Evolutionary conservation across 73 alveolate species (phyloP).

Genomic region (Paramecium tetraurelia): DNA sequence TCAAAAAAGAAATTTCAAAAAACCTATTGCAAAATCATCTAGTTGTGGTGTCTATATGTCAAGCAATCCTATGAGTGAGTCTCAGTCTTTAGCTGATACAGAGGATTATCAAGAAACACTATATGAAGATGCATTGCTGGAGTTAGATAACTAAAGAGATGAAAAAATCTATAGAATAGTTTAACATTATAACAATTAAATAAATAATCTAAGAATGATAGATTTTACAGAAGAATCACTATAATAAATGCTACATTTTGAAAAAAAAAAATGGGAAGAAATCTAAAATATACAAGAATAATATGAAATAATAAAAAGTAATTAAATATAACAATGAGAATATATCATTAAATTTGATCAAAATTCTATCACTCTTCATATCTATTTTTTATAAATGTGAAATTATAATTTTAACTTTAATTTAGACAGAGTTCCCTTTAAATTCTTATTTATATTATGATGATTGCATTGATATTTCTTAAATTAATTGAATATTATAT

Average conservation of each 20-base stretch:
- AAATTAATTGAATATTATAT: too few species aligned
- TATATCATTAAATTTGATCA: not conserved
- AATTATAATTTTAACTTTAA: not conserved
- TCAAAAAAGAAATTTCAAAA: not conserved
- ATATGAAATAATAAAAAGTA: not conserved
- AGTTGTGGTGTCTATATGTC: not conserved
- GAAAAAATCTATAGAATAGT: constrained; percentile 24
- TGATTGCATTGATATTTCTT: too few species aligned
- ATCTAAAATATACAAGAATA: not conserved
- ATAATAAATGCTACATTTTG: not conserved
- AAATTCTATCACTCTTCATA: not conserved
- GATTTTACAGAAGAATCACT: not conserved
- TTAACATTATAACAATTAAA: not conserved
- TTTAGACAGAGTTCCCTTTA: not conserved
- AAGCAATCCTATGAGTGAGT: not conserved
- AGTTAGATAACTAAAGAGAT: not conserved
- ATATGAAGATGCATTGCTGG: not conserved
- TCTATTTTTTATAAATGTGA: not conserved
- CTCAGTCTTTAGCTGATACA: not conserved
- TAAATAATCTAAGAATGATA: not conserved
- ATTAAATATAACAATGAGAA: not conserved
- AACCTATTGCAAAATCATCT: not conserved
- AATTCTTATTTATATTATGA: too few species aligned
- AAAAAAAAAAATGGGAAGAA: constrained; percentile 23
- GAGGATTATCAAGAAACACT: not conserved